Evolutionary conservation across 768 basidiomycete species (phyloP), one percentile per base, ranked within the genome.

Genomic region (Auricularia auricula-judae): DNA sequence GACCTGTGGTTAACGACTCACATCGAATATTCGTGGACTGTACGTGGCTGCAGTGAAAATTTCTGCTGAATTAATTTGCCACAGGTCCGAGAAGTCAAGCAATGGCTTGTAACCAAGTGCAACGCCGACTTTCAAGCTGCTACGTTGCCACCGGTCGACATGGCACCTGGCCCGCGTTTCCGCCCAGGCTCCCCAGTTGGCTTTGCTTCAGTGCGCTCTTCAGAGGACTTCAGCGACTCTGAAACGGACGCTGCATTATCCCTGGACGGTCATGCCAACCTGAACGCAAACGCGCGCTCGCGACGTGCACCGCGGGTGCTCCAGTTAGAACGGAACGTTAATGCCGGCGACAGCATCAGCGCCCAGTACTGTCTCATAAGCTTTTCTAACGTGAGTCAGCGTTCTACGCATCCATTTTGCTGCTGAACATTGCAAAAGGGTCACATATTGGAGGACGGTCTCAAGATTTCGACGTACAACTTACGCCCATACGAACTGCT

Each of bases 1-100:
- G 89, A 91, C 72, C 87, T 88, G 74, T 91, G 88, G 88, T 76
- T 89, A 58, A 76, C 85, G n/a, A 88, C 88, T 12, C 86, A 87
- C 70, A 71, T 87, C 70, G 81, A 85, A 65, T 77, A 82, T 3
- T 68, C 74, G 36, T 87, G 83, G 82, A 84, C 84, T 68, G 65
- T 65, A 8, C 47, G 33, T 18, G 43, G 10, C 16, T 34, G 10
- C 8, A 21, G 21, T 14, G 4, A 35, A n/a, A n/a, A 12, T 3
- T 18, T 14, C 43, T 33, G 29, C 12, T 33, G 5, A 23, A 18
- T 18, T 54, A n/a, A 33, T 23, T 3, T 51, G 5, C 7, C 44
- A 8, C 43, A 63, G 63, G 77, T 89, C 47, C 79, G 78, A 16
- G 80, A 87, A 36, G 76, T 86, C 36, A 91, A 90, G 68, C 77